These are phyloP conservation scores for Erythrophleum fordii DNA, from an alignment of 306 rosid species.

Conservation along the genomic window DNA sequence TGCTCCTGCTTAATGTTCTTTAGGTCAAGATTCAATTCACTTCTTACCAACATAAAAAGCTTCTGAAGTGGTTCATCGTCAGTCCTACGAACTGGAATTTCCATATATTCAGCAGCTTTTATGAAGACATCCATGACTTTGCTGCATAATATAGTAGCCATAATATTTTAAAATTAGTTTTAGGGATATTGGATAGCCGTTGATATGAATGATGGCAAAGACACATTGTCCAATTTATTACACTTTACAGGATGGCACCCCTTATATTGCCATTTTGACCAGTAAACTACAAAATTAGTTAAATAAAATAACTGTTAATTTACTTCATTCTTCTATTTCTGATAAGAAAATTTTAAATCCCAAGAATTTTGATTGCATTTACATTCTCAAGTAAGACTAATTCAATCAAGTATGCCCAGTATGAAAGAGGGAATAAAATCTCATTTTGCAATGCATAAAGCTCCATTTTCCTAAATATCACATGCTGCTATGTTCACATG, in stretches of 20 bases:
- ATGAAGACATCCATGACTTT: constrained; percentile 98
- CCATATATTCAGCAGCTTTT: constrained; percentile 94
- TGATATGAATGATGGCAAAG: not conserved
- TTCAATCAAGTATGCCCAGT: not conserved
- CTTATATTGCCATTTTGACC: not conserved
- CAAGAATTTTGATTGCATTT: not conserved
- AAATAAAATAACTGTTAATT: constrained; percentile 10
- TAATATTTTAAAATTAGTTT: constrained; percentile 12
- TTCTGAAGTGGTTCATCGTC: constrained; percentile 95
- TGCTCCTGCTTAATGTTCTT: constrained; percentile 99
- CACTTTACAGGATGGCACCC: not conserved
- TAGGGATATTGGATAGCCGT: constrained; percentile 6
- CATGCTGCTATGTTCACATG: not conserved
- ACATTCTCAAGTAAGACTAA: not conserved
- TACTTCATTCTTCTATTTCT: not conserved
- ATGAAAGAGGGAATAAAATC: constrained; percentile 12
- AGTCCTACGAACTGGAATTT: constrained; percentile 96
- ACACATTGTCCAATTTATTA: not conserved
- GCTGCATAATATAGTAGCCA: constrained; percentile 52
- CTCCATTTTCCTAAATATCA: constrained; percentile 12
- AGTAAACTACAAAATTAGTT: not conserved
- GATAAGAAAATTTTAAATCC: not conserved
- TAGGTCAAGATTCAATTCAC: constrained; percentile 97
- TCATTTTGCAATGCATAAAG: not conserved
- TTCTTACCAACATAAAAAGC: constrained; percentile 91